These are phyloP conservation scores for Boletellus ananas DNA, from an alignment of 768 basidiomycete genomes.

Conservation along the genomic window DNA sequence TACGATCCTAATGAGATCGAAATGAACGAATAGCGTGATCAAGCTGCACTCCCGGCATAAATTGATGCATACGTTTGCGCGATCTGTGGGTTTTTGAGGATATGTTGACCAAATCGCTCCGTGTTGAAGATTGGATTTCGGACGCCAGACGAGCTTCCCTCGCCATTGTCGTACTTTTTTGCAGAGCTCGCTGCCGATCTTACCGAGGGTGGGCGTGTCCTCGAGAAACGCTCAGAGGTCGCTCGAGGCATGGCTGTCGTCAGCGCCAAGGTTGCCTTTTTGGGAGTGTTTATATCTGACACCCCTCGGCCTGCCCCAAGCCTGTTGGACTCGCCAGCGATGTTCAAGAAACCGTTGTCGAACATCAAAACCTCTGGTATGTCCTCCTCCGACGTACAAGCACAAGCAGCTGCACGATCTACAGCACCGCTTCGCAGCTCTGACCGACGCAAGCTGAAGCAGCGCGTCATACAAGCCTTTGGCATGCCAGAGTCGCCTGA, in stretches of 20 bases:
- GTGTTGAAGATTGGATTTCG: constrained; percentile 95
- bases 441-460: constrained; percentile 68
- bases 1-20: constrained; percentile 44
- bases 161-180: constrained; percentile 42
- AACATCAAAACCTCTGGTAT: constrained; percentile 64
- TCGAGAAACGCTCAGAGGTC: constrained; percentile 68
- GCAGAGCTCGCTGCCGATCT: constrained; percentile 35
- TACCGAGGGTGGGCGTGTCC: constrained; percentile 61
- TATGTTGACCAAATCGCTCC: constrained; percentile 94
- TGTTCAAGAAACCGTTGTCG: constrained; percentile 79
- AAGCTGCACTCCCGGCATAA: constrained; percentile 18
- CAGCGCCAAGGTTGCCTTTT: constrained; percentile 15
- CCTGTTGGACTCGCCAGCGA: constrained; percentile 21
- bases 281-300: neutral
- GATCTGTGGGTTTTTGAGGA: constrained; percentile 88
- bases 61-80: constrained; percentile 70
- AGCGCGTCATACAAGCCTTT: constrained; percentile 51
- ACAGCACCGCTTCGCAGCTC: constrained; percentile 66
- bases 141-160: constrained; percentile 38
- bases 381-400: neutral
- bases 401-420: neutral
- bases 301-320: no score
- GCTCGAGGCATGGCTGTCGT: constrained; percentile 65
- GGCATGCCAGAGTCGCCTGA: constrained; percentile 43
- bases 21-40: constrained; percentile 10